Percentiles rank a stretch among this genome's conserved stretches.
Evolutionary conservation across 2,329 filamentous ascomycete species (phyloP).

Genomic region (Aspergillus udagawae): DNA sequence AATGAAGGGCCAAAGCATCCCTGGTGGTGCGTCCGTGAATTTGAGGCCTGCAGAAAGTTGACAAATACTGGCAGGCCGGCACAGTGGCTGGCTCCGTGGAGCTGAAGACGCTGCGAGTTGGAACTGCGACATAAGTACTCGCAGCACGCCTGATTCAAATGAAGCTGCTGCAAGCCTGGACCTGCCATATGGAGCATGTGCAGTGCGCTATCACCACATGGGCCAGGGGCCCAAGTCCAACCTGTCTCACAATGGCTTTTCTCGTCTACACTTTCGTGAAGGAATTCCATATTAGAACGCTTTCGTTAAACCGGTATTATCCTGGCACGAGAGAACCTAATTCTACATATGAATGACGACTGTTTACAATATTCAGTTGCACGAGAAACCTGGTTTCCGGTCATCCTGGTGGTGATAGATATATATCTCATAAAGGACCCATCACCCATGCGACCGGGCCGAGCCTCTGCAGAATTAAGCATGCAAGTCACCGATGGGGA

Average conservation of each 20-base stretch:
- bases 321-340: background rate
- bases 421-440: slow-evolving; percentile 3
- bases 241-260: background rate
- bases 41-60: background rate
- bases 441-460: slow-evolving; percentile 16
- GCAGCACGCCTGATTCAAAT: background rate
- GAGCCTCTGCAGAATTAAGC: slow-evolving; percentile 16
- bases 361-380: background rate
- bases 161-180: background rate
- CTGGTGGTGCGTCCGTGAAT: background rate
- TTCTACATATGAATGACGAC: background rate
- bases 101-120: background rate
- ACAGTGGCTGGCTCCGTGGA: background rate
- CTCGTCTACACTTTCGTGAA: background rate
- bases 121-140: background rate
- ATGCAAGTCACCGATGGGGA: slow-evolving; percentile 6
- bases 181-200: background rate
- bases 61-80: background rate
- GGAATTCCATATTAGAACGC: too few species aligned
- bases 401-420: background rate
- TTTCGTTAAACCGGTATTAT: background rate
- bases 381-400: background rate
- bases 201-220: background rate
- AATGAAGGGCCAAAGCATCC: background rate
- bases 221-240: background rate